Conservation (phyloP, 2,329 filamentous ascomycete species). For the Lecanicillium sp. region DNA sequence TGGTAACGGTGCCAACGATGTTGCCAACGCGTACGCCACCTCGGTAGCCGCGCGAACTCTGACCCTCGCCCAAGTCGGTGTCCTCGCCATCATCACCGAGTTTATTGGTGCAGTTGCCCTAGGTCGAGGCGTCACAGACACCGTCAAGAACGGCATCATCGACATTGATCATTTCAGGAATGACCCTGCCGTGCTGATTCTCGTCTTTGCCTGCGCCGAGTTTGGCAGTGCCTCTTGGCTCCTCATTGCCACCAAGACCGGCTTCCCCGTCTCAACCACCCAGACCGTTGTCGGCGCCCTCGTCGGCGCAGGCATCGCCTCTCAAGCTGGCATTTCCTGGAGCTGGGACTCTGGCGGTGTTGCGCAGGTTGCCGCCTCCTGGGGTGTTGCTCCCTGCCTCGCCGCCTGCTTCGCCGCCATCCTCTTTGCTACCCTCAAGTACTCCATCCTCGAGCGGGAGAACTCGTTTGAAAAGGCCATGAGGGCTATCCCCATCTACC, state of each 20-base stretch:
- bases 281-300: conserved; percentile 36
- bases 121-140: conserved; percentile 33
- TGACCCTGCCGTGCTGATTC: conserved; percentile 30
- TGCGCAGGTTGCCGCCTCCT: conserved; percentile 36
- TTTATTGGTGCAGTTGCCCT: conserved; percentile 44
- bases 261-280: conserved; percentile 32
- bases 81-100: conserved; percentile 39
- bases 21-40: conserved; percentile 40
- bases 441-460: conserved; percentile 23
- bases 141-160: conserved; percentile 36
- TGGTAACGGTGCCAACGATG: too few species aligned
- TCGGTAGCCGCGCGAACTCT: conserved; percentile 41
- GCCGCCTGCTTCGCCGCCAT: conserved; percentile 33
- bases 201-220: conserved; percentile 31
- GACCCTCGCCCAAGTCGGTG: conserved; percentile 41
- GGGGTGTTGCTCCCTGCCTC: conserved; percentile 37
- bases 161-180: conserved; percentile 23
- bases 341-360: conserved; percentile 23
- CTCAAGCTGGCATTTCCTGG: conserved; percentile 11
- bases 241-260: conserved; percentile 28
- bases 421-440: conserved; percentile 34
- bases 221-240: conserved; percentile 31
- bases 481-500: conserved; percentile 15
- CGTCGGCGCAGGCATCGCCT: conserved; percentile 35
- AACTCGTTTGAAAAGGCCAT: conserved; percentile 13